phyloP scores from a whole-genome alignment of 345 rosid genomes.

The Noccaea caerulescens region DNA sequence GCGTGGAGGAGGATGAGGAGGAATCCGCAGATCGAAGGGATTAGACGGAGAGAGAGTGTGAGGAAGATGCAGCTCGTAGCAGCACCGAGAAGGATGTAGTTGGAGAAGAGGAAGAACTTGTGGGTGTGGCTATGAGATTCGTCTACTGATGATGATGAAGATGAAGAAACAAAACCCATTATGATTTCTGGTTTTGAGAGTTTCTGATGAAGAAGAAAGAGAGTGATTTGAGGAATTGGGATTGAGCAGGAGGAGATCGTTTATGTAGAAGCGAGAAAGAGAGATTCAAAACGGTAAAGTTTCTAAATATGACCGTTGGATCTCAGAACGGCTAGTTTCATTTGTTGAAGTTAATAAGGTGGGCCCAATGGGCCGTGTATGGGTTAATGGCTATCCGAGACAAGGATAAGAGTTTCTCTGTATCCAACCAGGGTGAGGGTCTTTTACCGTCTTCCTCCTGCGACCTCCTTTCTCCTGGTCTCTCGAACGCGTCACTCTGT shows the following conservation, averaged over 20 bases:
- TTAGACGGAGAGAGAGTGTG: conserved; percentile 80
- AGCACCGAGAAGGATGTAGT: conserved; percentile 88
- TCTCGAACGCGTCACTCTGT: conserved; percentile 32
- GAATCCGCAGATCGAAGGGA: conserved; percentile 75
- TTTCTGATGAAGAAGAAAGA: conserved; percentile 3
- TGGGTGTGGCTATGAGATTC: conserved; percentile 61
- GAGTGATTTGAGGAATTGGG: conserved; percentile 24
- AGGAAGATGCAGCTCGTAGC: conserved; percentile 92
- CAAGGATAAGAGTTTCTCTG: conserved; percentile 11
- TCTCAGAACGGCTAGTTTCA: conserved; percentile 40
- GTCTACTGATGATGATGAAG: conserved; percentile 40
- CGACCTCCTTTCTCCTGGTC: neutral
- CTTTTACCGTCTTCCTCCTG: conserved; percentile 29
- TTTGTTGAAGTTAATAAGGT: neutral
- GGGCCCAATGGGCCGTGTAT: conserved; percentile 25
- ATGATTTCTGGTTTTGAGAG: conserved; percentile 14
- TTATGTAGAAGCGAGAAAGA: conserved; percentile 33
- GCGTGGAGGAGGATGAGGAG: conserved; percentile 48
- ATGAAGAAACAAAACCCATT: conserved; percentile 42
- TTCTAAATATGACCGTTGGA: conserved; percentile 47
- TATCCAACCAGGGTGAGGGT: conserved; percentile 34
- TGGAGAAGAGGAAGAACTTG: conserved; percentile 74
- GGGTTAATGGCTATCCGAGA: conserved; percentile 7
- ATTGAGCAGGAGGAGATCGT: conserved; percentile 3
- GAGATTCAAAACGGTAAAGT: conserved; percentile 20